These are phyloP conservation scores for Trypanosoma rangeli DNA, from an alignment of 208 protist genomes.

Conservation along the genomic window DNA sequence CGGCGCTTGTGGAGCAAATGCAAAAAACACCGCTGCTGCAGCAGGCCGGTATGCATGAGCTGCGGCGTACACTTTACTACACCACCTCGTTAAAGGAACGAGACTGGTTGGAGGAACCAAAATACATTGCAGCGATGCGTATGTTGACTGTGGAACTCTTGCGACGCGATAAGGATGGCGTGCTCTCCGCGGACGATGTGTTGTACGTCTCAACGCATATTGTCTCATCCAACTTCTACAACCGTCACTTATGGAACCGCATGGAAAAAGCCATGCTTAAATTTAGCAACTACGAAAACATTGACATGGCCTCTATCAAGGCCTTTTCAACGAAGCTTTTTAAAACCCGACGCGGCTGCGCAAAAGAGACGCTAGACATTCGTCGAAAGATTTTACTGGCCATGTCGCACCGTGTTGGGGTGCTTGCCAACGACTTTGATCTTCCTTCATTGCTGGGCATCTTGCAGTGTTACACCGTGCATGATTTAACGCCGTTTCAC, in stretches of 20 bases:
- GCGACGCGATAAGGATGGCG: constrained; percentile 77
- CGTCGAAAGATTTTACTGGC: constrained; percentile 77
- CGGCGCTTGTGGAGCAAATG: constrained; percentile 53
- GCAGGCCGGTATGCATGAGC: constrained; percentile 86
- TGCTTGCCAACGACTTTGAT: constrained; percentile 90
- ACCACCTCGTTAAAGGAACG: constrained; percentile 66
- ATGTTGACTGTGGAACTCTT: constrained; percentile 80
- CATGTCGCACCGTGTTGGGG: constrained; percentile 68
- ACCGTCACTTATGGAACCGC: constrained; percentile 87
- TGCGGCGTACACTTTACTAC: constrained; percentile 87
- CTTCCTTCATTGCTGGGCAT: constrained; percentile 83
- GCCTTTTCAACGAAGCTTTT: constrained; percentile 87
- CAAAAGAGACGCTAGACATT: constrained; percentile 81
- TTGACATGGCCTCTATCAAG: constrained; percentile 86
- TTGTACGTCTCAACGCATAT: constrained; percentile 86
- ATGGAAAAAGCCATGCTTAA: constrained; percentile 66
- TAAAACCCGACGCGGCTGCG: constrained; percentile 79
- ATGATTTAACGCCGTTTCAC: constrained; percentile 75
- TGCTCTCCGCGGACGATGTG: constrained; percentile 85
- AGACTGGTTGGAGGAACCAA: constrained; percentile 62
- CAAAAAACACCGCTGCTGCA: constrained; percentile 59
- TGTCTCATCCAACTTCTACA: constrained; percentile 87
- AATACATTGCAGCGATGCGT: constrained; percentile 79
- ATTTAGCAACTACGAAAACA: constrained; percentile 56
- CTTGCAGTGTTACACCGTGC: constrained; percentile 87